Conservation (phyloP, 176 grass and related monocot species). For the Stipa capillata region DNA sequence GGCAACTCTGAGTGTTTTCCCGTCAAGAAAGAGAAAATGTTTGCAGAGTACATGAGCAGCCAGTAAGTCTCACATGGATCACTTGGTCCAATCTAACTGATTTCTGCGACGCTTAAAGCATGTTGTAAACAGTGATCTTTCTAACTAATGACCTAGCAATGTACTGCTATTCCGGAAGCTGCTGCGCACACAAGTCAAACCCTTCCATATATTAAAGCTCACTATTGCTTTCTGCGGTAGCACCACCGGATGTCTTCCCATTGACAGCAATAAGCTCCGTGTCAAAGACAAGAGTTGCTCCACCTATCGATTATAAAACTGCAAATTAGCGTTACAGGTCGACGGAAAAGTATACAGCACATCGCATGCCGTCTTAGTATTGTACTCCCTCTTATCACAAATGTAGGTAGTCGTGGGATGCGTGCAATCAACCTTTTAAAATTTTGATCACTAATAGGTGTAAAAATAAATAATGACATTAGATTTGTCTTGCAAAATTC, state of each 20-base stretch:
- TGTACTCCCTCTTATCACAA: too few relatives aligned
- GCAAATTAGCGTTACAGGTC: neutral
- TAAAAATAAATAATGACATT: too few relatives aligned
- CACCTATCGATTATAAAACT: conserved; percentile 40
- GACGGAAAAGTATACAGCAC: neutral
- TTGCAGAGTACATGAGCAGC: neutral
- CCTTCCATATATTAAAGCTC: conserved; percentile 37
- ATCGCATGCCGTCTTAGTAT: neutral
- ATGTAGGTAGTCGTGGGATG: too few relatives aligned
- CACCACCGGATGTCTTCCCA: conserved; percentile 38
- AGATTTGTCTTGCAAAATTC: too few relatives aligned
- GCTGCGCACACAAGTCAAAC: neutral
- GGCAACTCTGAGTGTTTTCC: too few relatives aligned
- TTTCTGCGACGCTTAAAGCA: neutral
- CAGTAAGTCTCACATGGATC: neutral
- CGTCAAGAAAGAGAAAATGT: neutral
- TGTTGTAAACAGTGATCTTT: neutral
- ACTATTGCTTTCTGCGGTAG: conserved; percentile 1
- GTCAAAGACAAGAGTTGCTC: conserved; percentile 79
- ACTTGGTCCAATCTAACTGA: neutral
- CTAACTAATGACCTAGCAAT: neutral
- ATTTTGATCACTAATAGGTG: too few relatives aligned
- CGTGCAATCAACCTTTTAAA: too few relatives aligned
- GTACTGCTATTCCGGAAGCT: neutral
- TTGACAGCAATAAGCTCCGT: conserved; percentile 81